Percentiles rank a stretch among this genome's conserved stretches.
Conservation (phyloP, 2,329 filamentous ascomycete genomes). For the Aphanocladium album region DNA sequence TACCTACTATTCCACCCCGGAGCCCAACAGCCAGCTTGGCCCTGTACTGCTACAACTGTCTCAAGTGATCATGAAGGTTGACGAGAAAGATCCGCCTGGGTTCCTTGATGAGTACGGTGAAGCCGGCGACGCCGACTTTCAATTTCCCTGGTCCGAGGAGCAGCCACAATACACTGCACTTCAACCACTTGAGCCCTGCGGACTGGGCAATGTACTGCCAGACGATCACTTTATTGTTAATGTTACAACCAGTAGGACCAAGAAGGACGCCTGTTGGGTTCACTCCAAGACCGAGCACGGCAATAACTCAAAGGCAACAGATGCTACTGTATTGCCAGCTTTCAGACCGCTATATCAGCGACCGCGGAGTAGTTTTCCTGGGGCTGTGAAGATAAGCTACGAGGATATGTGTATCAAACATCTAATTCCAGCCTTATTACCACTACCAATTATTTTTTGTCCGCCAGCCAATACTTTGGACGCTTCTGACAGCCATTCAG, state of each 20-base stretch:
- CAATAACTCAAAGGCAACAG: neutral
- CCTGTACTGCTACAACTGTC: neutral
- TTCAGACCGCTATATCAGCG: no score
- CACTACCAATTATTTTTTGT: no score
- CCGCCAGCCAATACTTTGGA: no score
- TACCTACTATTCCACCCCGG: neutral
- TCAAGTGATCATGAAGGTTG: neutral
- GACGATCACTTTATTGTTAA: neutral
- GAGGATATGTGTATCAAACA: no score
- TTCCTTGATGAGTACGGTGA: neutral
- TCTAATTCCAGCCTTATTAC: no score
- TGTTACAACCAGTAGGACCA: neutral
- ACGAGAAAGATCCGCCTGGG: neutral
- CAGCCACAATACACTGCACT: neutral
- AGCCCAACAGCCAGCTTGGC: neutral
- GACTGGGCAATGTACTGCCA: neutral
- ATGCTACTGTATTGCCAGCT: neutral
- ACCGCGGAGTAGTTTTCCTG: no score
- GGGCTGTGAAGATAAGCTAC: no score
- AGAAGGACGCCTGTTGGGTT: neutral
- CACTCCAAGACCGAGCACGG: neutral
- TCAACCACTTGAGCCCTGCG: neutral
- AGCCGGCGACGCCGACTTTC: neutral
- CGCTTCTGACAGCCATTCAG: no score
- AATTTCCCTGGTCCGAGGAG: neutral